These are phyloP conservation scores for Lipomyces mesembrius DNA, from an alignment of 805 yeast genomes.

Conservation along the genomic window DNA sequence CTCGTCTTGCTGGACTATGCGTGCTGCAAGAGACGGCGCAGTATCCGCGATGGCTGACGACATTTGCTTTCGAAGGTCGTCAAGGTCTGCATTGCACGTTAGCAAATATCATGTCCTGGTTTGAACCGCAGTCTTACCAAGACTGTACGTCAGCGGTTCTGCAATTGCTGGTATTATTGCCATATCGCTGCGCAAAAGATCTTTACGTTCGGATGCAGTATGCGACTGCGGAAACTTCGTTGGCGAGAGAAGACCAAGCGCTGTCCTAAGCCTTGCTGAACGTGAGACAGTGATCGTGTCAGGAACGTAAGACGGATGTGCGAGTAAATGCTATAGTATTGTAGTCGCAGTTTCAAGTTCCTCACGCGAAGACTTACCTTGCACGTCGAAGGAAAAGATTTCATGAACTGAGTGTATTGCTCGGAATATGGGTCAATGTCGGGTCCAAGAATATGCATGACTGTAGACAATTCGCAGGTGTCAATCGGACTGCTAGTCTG, in stretches of 20 bases:
- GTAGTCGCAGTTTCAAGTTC: neutral
- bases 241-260: neutral
- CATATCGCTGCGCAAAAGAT: neutral
- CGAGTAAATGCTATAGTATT: constrained; percentile 58
- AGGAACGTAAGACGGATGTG: constrained; percentile 70
- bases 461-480: constrained; percentile 43
- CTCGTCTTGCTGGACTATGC: neutral
- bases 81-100: neutral
- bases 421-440: constrained; percentile 55
- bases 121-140: neutral
- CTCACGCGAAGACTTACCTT: neutral
- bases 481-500: neutral
- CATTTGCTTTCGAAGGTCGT: neutral
- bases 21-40: neutral
- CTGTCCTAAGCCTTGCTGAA: constrained; percentile 48
- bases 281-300: constrained; percentile 63
- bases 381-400: constrained; percentile 45
- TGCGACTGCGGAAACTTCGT: neutral
- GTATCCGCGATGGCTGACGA: neutral
- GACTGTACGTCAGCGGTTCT: neutral
- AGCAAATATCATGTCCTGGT: neutral
- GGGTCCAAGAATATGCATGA: constrained; percentile 79
- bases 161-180: neutral
- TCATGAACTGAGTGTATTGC: constrained; percentile 54
- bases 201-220: neutral